A percentile compares a stretch with the other conserved stretches of the same genome.
phyloP scores from a whole-genome alignment of 768 basidiomycete genomes.

The Hygrophorus pudorinus region DNA sequence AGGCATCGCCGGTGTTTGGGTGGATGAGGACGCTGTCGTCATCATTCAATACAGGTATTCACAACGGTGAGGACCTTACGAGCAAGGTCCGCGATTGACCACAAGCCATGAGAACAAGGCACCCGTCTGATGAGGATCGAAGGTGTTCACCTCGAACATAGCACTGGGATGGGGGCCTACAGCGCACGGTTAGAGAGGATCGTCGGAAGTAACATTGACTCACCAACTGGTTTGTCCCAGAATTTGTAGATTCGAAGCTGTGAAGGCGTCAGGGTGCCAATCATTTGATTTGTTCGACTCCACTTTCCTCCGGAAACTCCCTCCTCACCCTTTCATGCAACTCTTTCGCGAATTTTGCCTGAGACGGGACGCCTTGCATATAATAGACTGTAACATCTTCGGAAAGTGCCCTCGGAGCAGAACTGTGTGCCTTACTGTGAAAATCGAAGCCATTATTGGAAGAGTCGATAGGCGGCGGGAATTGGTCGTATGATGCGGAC shows the following conservation, averaged over 20 bases:
- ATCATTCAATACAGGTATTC: not conserved
- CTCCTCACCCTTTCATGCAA: slow-evolving; percentile 49
- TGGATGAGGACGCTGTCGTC: slow-evolving; percentile 54
- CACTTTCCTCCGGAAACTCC: slow-evolving; percentile 59
- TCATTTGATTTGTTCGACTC: not conserved
- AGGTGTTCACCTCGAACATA: slow-evolving; percentile 66
- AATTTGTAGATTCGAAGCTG: slow-evolving; percentile 54
- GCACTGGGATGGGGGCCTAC: slow-evolving; percentile 56
- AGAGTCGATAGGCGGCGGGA: slow-evolving; percentile 43
- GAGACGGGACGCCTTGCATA: slow-evolving; percentile 31
- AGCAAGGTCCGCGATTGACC: slow-evolving; percentile 60
- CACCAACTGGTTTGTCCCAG: slow-evolving; percentile 55
- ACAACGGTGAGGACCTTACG: slow-evolving; percentile 32
- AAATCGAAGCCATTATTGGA: slow-evolving; percentile 62
- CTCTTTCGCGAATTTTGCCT: slow-evolving; percentile 39
- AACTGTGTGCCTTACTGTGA: slow-evolving; percentile 37
- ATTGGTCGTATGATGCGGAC: slow-evolving; percentile 43
- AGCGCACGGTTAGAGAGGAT: not conserved
- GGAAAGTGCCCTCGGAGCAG: too few relatives aligned
- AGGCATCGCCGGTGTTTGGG: slow-evolving; percentile 51
- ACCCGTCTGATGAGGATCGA: slow-evolving; percentile 59
- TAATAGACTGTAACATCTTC: slow-evolving; percentile 43
- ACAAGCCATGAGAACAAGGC: slow-evolving; percentile 59
- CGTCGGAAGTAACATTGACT: slow-evolving; percentile 11
- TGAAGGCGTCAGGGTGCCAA: slow-evolving; percentile 1